Base-by-base conservation (phyloP, 495 filamentous ascomycete genomes). In the Aspergillus bridgeri region DNA sequence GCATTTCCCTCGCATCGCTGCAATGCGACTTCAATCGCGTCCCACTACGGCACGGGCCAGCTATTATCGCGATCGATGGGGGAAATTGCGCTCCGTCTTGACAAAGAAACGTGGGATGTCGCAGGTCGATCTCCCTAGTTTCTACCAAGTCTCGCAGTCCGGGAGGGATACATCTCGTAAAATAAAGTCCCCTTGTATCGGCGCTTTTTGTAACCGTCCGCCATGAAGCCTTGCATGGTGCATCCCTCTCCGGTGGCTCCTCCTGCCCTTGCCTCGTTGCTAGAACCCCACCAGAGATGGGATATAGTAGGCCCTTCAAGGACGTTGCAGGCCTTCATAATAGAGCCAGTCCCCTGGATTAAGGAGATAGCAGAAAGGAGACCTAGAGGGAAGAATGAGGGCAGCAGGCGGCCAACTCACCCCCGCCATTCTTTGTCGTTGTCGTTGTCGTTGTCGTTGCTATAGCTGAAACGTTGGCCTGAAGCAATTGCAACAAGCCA, bases 221-320 rank as follows among this genome's bases (percentile, higher is more conserved):
- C 38, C 20, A 51, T 50, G 53, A 51, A 62, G 59, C 65, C 65
- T 67, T 66, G 67, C 67, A 56, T 65, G 53, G 52, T 59, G 57
- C 54, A 56, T 60, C 57, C 45, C 57, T 55, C 47, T 44, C 24
- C 45, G 55, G 48, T 46, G 51, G 53, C 23, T 52, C 57, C 60
- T 65, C 53, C 48, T 45, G 45, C 61, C 59, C 60, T 59, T 65
- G 68, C 71, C 66, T 71, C 66, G 68, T 54, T 65, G 56, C 56
- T 50, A 47, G 56, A 27, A 42, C 55, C n/a, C 58, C 33, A 15
- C 33, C 33, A 46, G 17, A 50, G 19, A 9, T 9, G 18, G 8
- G 13, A 43, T 19, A 21, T 33, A 6, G 38, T 19, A 13, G 22
- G 49, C 29, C 49, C 17, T 53, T 21, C 45, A 54, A 23, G 29